These are phyloP conservation scores for Scleroderma citrinum DNA, from an alignment of 768 basidiomycete species.

Conservation along the genomic window DNA sequence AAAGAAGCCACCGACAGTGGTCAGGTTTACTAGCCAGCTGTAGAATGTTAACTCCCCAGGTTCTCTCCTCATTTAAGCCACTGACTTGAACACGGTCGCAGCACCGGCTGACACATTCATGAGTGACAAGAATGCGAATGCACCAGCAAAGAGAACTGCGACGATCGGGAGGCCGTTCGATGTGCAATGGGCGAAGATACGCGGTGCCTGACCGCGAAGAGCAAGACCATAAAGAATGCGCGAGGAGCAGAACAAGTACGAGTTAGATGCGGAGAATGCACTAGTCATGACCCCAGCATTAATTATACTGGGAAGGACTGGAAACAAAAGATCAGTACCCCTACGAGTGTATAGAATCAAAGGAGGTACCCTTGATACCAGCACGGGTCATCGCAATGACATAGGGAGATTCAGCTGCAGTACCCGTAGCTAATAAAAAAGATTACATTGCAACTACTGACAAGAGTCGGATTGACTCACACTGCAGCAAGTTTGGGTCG, in stretches of 20 bases:
- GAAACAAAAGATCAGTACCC: conserved; percentile 1
- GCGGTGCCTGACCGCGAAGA: conserved; percentile 45
- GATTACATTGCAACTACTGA: background rate
- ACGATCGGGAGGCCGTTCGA: conserved; percentile 45
- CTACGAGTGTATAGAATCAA: background rate
- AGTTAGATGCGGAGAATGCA: conserved; percentile 69
- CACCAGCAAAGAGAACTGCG: conserved; percentile 26
- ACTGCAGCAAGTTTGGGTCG: conserved; percentile 43
- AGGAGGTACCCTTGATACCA: conserved; percentile 50
- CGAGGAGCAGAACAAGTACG: conserved; percentile 48
- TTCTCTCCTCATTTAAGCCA: background rate
- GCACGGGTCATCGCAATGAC: conserved; percentile 72
- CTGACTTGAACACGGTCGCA: conserved; percentile 31
- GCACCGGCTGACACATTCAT: conserved; percentile 58
- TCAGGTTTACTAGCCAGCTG: conserved; percentile 67
- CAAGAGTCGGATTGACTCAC: conserved; percentile 15
- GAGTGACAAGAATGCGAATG: conserved; percentile 49
- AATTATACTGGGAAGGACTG: conserved; percentile 57
- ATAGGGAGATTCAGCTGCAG: conserved; percentile 72
- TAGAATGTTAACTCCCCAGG: conserved; percentile 1
- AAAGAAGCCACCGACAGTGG: conserved; percentile 63
- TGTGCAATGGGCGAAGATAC: conserved; percentile 44
- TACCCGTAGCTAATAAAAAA: conserved; percentile 32
- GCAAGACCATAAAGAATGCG: conserved; percentile 41
- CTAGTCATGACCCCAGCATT: conserved; percentile 68